Conservation (phyloP, 169 alveolate genomes). For the Eimeria necatrix region DNA sequence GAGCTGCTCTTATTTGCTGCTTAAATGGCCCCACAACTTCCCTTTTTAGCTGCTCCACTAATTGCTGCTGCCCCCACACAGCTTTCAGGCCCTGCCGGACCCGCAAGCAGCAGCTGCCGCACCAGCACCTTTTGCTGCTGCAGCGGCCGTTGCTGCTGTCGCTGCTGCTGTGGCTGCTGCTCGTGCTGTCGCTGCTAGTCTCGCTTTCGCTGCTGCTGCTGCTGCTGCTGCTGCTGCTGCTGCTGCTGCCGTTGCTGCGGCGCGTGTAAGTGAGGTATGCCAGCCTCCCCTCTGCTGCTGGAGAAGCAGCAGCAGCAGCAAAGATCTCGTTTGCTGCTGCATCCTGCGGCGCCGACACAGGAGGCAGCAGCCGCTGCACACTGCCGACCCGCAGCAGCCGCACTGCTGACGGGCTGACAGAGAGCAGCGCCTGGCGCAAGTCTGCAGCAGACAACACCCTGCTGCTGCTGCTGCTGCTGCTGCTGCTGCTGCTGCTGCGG, state of each 20-base stretch:
- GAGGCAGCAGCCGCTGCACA: conserved; percentile 53
- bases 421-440: conserved; percentile 56
- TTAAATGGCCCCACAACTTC: conserved; percentile 35
- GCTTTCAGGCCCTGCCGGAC: not conserved
- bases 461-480: conserved; percentile 71
- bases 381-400: conserved; percentile 55
- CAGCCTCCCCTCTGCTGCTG: not conserved
- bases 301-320: not conserved
- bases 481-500: not conserved
- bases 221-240: conserved; percentile 17
- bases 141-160: conserved; percentile 32
- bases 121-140: conserved; percentile 33
- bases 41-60: not conserved
- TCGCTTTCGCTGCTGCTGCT: not conserved
- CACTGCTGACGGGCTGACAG: conserved; percentile 24
- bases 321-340: conserved; percentile 16
- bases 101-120: not conserved
- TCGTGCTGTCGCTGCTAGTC: not conserved
- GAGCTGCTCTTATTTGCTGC: not conserved
- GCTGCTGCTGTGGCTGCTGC: not conserved
- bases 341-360: conserved; percentile 1
- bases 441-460: conserved; percentile 30
- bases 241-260: conserved; percentile 3
- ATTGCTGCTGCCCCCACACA: not conserved
- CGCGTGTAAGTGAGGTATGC: not conserved